A percentile compares a stretch with the other conserved stretches of the same genome.
These are phyloP conservation scores for Volvox carteri DNA, from an alignment of 163 green algal species.

Conservation along the genomic window DNA sequence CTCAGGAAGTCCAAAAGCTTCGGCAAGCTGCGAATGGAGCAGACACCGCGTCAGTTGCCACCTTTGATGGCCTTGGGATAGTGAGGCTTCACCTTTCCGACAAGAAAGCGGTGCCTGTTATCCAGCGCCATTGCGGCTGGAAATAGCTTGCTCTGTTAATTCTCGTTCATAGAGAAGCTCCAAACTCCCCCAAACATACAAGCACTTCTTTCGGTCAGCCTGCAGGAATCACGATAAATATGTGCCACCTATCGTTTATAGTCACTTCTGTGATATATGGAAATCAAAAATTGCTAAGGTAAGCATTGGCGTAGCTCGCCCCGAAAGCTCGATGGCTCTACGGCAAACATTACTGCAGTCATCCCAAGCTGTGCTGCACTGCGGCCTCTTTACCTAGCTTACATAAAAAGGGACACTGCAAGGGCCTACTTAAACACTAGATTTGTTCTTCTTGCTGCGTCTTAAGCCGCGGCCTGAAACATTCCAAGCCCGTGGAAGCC, in stretches of 20 bases:
- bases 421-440: too few relatives aligned
- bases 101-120: constrained; percentile 67
- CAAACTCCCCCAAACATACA: not conserved
- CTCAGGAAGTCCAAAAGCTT: constrained; percentile 69
- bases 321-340: constrained; percentile 9
- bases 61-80: not conserved
- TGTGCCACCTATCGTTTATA: not conserved
- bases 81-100: constrained; percentile 62
- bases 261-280: not conserved
- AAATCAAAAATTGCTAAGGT: not conserved
- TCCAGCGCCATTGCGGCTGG: constrained; percentile 67
- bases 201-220: not conserved
- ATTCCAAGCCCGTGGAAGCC: too few relatives aligned
- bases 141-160: not conserved
- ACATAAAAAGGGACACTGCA: too few relatives aligned
- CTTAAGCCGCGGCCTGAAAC: too few relatives aligned
- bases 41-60: not conserved
- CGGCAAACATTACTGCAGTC: not conserved
- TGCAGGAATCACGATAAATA: not conserved
- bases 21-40: constrained; percentile 62
- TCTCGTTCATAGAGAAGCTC: not conserved
- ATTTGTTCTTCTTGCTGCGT: too few relatives aligned
- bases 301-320: not conserved
- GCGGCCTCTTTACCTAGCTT: not conserved
- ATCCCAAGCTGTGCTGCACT: not conserved